phyloP scores from a whole-genome alignment of 1,284 basidiomycete genomes.

The Boletus smithii region DNA sequence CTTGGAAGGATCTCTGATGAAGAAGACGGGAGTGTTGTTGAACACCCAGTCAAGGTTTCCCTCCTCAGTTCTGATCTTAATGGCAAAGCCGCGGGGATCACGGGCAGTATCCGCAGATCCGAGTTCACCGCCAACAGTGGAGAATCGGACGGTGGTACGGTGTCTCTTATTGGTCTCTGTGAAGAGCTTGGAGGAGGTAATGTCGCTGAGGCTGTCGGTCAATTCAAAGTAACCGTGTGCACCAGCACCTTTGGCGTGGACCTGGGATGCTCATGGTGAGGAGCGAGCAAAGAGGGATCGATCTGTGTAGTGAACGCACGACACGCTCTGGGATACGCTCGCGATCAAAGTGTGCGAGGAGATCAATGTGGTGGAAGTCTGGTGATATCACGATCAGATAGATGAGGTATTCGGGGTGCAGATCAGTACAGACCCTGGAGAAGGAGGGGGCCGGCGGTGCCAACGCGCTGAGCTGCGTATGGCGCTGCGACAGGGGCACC shows the following conservation, averaged over 20 bases:
- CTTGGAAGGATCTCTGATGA: slow-evolving; percentile 80
- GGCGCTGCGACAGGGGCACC: slow-evolving; percentile 73
- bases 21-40: slow-evolving; percentile 91
- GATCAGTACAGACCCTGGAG: slow-evolving; percentile 62
- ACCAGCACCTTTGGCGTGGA: slow-evolving; percentile 84
- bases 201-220: slow-evolving; percentile 78
- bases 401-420: neutral
- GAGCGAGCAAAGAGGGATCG: neutral
- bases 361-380: slow-evolving; percentile 84
- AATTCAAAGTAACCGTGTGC: slow-evolving; percentile 92
- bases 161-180: slow-evolving; percentile 67
- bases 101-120: slow-evolving; percentile 89
- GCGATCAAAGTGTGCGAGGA: slow-evolving; percentile 87
- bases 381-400: slow-evolving; percentile 7
- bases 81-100: slow-evolving; percentile 88
- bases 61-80: slow-evolving; percentile 88
- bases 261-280: slow-evolving; percentile 38
- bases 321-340: slow-evolving; percentile 96
- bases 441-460: slow-evolving; percentile 75
- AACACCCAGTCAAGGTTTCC: slow-evolving; percentile 91
- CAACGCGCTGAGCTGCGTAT: slow-evolving; percentile 76
- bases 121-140: slow-evolving; percentile 83
- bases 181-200: slow-evolving; percentile 75
- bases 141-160: slow-evolving; percentile 77
- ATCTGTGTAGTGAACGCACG: slow-evolving; percentile 38